Evolutionary conservation across 2,329 filamentous ascomycete genomes (phyloP), one percentile per base, ranked within the genome.

Genomic region (Neonectria neomacrospora): DNA sequence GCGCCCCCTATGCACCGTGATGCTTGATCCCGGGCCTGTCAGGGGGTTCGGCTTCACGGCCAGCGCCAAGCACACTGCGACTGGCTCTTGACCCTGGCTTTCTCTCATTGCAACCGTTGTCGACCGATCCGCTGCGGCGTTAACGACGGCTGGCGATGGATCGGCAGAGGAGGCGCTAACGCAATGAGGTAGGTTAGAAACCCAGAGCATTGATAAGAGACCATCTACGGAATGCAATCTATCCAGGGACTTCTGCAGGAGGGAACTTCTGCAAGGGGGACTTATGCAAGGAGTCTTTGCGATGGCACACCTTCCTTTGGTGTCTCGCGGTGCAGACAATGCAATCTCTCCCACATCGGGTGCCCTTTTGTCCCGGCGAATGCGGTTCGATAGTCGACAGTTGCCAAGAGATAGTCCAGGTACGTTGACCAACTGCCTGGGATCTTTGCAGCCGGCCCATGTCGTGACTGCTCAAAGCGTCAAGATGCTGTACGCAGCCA

Each of bases 231-330:
- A n/a, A 20, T 11, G 7, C 10, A n/a, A 28, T 48, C 16, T 50
- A 18, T 34, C 10, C 3, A 14, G 47, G 47, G 32, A 50, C 47
- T 34, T 50, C 47, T 50, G 47, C 47, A 18, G 26, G 28, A 22
- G 4, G 47, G 47, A 22, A 50, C 47, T 50, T 50, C 47, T 50
- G 47, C 28, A 10, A 9, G 16, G 30, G 47, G 47, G 32, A 50
- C 47, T 50, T 50, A 14, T 50, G 47, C 28, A 10, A 22, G 22
- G 10, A 34, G n/a, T 41, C n/a, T 41, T n/a, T 32, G 28, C 47
- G 10, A 22, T 50, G 12, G 14, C 5, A 32, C 47, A 20, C 47
- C 28, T 50, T 50, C 47, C 28, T 5, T 32, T 32, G 22, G 12
- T 12, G 28, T 28, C 28, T n/a, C 18, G 28, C 20, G 11, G n/a